Evolutionary conservation across 495 filamentous ascomycete genomes (phyloP).

Genomic region (Pseudevernia furfuracea): DNA sequence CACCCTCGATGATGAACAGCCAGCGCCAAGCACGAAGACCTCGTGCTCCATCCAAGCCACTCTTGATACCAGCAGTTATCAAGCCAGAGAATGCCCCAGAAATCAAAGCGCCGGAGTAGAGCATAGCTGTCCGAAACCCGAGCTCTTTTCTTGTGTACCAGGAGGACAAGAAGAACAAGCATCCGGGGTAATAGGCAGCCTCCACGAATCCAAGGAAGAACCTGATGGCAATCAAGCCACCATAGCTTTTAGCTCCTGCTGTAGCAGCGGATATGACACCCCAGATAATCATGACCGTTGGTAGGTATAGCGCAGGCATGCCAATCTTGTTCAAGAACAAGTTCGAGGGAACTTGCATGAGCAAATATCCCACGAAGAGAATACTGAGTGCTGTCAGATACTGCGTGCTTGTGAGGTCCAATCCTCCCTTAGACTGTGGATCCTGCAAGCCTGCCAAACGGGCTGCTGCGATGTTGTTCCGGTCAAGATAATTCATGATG

Average conservation of each 20-base stretch:
- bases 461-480: constrained; percentile 52
- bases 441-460: constrained; percentile 45
- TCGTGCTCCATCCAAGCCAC: constrained; percentile 35
- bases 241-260: constrained; percentile 49
- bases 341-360: constrained; percentile 43
- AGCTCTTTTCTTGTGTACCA: constrained; percentile 49
- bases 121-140: constrained; percentile 40
- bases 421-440: constrained; percentile 29
- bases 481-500: constrained; percentile 75
- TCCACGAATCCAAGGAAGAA: constrained; percentile 66
- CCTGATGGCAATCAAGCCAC: constrained; percentile 55
- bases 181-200: constrained; percentile 45
- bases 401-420: constrained; percentile 41
- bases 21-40: constrained; percentile 55
- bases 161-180: constrained; percentile 41
- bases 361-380: constrained; percentile 62
- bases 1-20: constrained; percentile 77
- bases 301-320: constrained; percentile 58
- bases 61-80: constrained; percentile 44
- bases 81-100: constrained; percentile 62
- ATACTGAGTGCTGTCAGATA: constrained; percentile 59
- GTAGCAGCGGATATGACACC: constrained; percentile 62
- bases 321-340: constrained; percentile 43
- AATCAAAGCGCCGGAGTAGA: constrained; percentile 42
- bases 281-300: constrained; percentile 59